Base-by-base conservation (phyloP, 148 eudicot genomes). In the Vaccinium vitisidaea region DNA sequence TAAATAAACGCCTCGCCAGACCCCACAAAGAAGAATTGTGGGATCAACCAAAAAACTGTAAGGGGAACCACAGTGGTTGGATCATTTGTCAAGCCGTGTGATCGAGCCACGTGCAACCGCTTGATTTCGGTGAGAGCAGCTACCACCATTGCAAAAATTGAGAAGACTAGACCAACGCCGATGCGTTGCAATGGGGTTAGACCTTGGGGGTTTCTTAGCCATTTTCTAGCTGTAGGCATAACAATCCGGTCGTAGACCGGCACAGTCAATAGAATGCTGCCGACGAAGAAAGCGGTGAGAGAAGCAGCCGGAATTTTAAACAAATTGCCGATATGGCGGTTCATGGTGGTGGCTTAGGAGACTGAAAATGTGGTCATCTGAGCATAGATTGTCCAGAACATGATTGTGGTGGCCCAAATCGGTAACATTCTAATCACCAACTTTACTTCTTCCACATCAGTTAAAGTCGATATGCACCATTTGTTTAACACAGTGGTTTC, bases 311-410 rank as follows among this genome's bases (percentile, higher is more conserved):
- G 99, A 83, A 96, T 96, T 71, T 94, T 16, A 85, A 96, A 96
- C 0, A 90, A 87, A 50, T 65, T 80, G 27, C 94, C 94, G 4
- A 96, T 86, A 89, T 87, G 93, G 78, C 98, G 94, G 86, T 94
- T 89, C 98, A 96, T 93, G 61, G 97, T 94, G 52, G 95, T 86
- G 39, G 99, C 97, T 87, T 96, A 98, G 12, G 99, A 88, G 25
- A 96, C 99, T 2, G 99, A 96, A 71, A 96, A 93, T 71, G 99
- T 96, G 25, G 97, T 89, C 97, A 96, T 93, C 82, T 96, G 99
- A 43, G 98, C 99, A 86, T 96, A 92, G 53, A 95, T 86, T 1
- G 98, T 94, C 98, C 99, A 96, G 83, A 94, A 96, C 80, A 95
- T 92, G 18, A 96, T 91, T 32, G 97, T 93, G 2, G 99, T 96